Percentiles rank a stretch among this genome's conserved stretches.
Evolutionary conservation across 2,329 filamentous ascomycete genomes (phyloP).

Genomic region (Hypoxylon sp.): DNA sequence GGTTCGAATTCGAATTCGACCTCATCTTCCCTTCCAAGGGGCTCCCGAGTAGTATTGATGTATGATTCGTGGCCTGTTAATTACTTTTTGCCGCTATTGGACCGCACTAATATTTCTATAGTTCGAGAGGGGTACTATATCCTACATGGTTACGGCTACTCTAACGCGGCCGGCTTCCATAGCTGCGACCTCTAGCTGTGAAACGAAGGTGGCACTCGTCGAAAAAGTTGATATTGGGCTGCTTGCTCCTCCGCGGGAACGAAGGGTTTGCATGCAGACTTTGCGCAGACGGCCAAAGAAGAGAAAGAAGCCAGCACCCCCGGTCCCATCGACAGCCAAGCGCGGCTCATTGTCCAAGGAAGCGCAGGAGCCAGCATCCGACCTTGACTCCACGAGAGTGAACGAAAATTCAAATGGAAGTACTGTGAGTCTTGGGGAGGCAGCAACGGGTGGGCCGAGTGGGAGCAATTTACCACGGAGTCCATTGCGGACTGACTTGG

Average conservation of each 20-base stretch:
- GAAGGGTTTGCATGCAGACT: conserved; percentile 88
- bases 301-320: conserved; percentile 66
- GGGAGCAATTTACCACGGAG: conserved; percentile 55
- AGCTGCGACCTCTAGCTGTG: conserved; percentile 81
- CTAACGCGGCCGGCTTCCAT: conserved; percentile 91
- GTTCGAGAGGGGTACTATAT: conserved; percentile 95
- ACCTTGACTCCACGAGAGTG: conserved; percentile 54
- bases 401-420: conserved; percentile 58
- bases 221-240: conserved; percentile 88
- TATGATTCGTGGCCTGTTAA: conserved; percentile 60
- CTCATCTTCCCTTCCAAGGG: conserved; percentile 75
- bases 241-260: conserved; percentile 78
- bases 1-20: conserved; percentile 84
- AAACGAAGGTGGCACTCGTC: conserved; percentile 81
- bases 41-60: conserved; percentile 93
- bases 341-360: conserved; percentile 57
- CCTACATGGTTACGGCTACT: conserved; percentile 90
- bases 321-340: conserved; percentile 55
- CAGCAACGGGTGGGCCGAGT: conserved; percentile 50
- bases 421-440: conserved; percentile 57
- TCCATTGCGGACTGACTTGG: conserved; percentile 50
- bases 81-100: neutral
- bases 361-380: conserved; percentile 53
- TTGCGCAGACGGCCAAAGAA: conserved; percentile 78
- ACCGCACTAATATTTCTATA: conserved; percentile 55